Conservation (phyloP, 257 asterid genomes). For the Voacanga thouarsii region DNA sequence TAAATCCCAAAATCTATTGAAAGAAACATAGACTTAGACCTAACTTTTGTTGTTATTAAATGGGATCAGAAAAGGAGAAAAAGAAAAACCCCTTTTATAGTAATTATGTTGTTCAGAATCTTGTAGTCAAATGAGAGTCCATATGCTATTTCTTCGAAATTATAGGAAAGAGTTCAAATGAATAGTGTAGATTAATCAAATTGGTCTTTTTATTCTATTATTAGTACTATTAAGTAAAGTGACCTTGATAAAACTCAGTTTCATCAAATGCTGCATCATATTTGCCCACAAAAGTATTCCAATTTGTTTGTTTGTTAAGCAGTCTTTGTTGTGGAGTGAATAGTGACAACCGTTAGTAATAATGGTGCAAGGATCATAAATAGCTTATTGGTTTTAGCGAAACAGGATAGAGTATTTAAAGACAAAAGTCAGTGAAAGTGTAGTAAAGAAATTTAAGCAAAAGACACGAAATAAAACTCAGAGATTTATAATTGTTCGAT, state of each 20-base stretch:
- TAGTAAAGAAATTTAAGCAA: too few species aligned
- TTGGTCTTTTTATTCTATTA: neutral
- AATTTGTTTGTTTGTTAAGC: neutral
- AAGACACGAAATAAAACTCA: too few species aligned
- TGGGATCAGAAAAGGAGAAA: neutral
- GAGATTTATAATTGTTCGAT: too few species aligned
- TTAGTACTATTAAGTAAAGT: neutral
- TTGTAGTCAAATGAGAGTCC: neutral
- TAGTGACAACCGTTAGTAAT: too few species aligned
- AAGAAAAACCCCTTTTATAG: too few species aligned
- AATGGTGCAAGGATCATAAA: too few species aligned
- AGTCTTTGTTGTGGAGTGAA: neutral
- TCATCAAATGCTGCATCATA: neutral
- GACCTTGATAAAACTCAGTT: neutral
- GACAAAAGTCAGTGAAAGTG: too few species aligned
- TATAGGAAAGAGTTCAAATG: neutral
- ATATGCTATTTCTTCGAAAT: neutral
- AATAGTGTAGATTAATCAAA: neutral
- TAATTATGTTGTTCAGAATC: neutral
- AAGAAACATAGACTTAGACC: neutral
- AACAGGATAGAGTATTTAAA: too few species aligned
- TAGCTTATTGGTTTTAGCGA: too few species aligned
- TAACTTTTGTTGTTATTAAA: neutral
- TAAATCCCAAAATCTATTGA: neutral
- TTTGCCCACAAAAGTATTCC: neutral